A percentile compares a stretch with the other conserved stretches of the same genome.
phyloP scores from a whole-genome alignment of 1,139 yeast species.

The Geotrichum citri-aurantii region DNA sequence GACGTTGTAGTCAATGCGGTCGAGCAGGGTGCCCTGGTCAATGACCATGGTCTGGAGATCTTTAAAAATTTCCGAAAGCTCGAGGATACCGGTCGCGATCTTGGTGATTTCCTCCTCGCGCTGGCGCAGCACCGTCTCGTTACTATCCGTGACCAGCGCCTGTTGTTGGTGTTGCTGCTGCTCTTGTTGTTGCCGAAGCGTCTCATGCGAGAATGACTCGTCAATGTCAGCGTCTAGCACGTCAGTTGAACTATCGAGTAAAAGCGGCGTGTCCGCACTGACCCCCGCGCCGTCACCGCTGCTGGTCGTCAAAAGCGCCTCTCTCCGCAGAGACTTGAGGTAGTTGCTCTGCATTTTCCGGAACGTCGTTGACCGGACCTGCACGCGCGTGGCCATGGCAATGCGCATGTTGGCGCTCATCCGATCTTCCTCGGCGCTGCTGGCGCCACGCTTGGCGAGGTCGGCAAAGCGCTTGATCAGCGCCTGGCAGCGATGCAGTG shows the following conservation, averaged over 20 bases:
- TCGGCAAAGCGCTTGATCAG: conserved; percentile 62
- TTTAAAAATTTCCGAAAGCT: conserved; percentile 85
- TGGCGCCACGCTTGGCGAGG: conserved; percentile 38
- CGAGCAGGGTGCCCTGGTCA: conserved; percentile 92
- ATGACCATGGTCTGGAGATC: conserved; percentile 89
- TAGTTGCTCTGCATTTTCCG: conserved; percentile 85
- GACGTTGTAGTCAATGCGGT: conserved; percentile 86
- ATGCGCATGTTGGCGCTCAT: conserved; percentile 79
- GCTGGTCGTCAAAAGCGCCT: conserved; percentile 26
- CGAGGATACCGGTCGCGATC: conserved; percentile 90
- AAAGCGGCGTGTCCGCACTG: conserved; percentile 33
- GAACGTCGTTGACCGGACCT: conserved; percentile 67
- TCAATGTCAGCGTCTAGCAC: conserved; percentile 37
- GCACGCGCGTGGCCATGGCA: conserved; percentile 78
- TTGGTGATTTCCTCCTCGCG: conserved; percentile 86
- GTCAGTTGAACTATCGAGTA: conserved; percentile 19
- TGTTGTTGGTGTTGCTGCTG: conserved; percentile 4
- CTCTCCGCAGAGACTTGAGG: conserved; percentile 50
- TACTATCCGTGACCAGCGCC: conserved; percentile 6
- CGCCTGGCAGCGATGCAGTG: conserved; percentile 69
- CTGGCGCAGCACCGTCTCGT: conserved; percentile 35
- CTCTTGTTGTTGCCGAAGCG: conserved; percentile 37
- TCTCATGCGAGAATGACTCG: conserved; percentile 38
- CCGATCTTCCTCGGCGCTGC: conserved; percentile 45
- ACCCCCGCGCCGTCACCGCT: conserved; percentile 5